Conservation (phyloP, 441 rosid genomes). For the Viola pubescens region DNA sequence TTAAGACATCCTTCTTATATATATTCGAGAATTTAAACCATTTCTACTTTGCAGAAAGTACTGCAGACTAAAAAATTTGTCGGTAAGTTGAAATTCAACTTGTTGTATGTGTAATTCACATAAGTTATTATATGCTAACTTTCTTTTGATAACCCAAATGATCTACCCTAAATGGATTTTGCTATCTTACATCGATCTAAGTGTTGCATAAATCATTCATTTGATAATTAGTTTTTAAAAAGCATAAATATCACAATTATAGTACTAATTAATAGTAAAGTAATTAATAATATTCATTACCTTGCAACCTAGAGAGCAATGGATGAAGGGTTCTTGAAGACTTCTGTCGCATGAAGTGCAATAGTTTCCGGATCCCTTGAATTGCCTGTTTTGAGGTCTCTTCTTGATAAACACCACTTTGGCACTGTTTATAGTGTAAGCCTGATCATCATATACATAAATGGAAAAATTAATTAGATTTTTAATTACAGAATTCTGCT, state of each 20-base stretch:
- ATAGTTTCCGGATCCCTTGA: slow-evolving; percentile 80
- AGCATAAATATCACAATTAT: too few species aligned
- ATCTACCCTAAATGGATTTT: too few species aligned
- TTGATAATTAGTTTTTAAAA: too few species aligned
- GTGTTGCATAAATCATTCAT: too few species aligned
- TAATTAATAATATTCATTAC: slow-evolving; percentile 21
- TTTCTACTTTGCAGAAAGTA: too few species aligned
- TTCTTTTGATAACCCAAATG: too few species aligned
- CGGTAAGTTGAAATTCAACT: too few species aligned
- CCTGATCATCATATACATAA: slow-evolving; percentile 23
- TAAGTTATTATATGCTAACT: too few species aligned
- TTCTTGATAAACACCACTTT: slow-evolving; percentile 94
- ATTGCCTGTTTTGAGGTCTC: slow-evolving; percentile 89
- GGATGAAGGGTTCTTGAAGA: slow-evolving; percentile 83
- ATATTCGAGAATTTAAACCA: not conserved
- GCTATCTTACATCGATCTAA: too few species aligned
- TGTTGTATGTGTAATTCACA: too few species aligned
- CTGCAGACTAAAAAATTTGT: too few species aligned
- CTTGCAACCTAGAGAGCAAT: slow-evolving; percentile 94
- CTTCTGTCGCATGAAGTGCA: slow-evolving; percentile 91
- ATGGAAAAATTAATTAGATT: slow-evolving; percentile 3
- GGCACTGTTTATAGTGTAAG: slow-evolving; percentile 82
- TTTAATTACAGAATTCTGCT: slow-evolving; percentile 7
- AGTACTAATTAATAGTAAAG: not conserved
- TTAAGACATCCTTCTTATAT: not conserved